A percentile compares a stretch with the other conserved stretches of the same genome.
Conservation (phyloP, 768 basidiomycete species). For the Rhodotorula kratochvilovae region DNA sequence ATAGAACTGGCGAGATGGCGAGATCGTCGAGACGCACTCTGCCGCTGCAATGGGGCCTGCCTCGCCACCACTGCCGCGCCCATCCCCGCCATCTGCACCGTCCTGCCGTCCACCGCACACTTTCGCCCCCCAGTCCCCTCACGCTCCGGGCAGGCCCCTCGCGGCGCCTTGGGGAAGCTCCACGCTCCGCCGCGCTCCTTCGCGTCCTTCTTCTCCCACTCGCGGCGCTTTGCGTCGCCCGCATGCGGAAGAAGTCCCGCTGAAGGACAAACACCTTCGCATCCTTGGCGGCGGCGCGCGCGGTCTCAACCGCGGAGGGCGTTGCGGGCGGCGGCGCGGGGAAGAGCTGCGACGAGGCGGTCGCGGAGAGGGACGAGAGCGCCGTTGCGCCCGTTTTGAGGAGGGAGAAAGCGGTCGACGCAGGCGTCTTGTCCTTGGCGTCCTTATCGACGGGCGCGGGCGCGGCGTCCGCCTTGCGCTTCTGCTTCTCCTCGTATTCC, state of each 20-base stretch:
- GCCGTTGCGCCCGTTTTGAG: constrained; percentile 20
- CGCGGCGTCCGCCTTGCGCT: constrained; percentile 29
- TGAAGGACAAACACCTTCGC: constrained; percentile 22
- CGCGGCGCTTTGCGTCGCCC: constrained; percentile 10
- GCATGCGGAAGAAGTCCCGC: constrained; percentile 24
- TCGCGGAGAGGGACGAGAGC: constrained; percentile 22
- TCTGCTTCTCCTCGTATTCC: constrained; percentile 47
- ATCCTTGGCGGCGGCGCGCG: background rate
- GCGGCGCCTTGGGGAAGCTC: constrained; percentile 31
- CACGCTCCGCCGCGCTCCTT: constrained; percentile 6
- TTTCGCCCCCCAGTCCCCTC: background rate
- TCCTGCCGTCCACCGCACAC: no score
- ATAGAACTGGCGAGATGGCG: no score
- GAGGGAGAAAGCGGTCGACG: background rate
- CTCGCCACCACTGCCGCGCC: no score
- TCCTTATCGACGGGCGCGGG: background rate
- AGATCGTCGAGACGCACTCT: no score
- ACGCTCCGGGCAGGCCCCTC: background rate
- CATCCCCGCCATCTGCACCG: no score
- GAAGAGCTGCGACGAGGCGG: constrained; percentile 12
- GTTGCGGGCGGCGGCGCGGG: constrained; percentile 9
- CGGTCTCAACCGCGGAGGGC: constrained; percentile 1
- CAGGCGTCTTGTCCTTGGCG: background rate
- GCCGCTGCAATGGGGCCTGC: no score
- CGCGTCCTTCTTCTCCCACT: constrained; percentile 36